phyloP scores from a whole-genome alignment of 345 rosid genomes.

The thale cress (Arabidopsis thaliana) region DNA sequence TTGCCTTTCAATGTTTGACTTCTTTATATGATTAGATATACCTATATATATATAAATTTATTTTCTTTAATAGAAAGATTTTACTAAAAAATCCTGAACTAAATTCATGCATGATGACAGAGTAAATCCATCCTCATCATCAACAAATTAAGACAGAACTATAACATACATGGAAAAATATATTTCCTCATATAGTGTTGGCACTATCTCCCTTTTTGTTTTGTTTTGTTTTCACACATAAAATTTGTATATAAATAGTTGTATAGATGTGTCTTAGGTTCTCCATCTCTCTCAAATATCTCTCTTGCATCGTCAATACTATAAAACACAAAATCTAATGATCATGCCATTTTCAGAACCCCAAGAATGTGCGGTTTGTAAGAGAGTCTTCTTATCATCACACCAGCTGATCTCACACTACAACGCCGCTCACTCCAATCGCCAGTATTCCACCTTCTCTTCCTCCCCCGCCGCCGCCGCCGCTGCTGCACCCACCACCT shows the following conservation, averaged over 20 bases:
- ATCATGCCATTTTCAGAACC: neutral
- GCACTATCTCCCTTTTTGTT: neutral
- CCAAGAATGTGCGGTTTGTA: conserved; percentile 31
- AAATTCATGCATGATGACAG: conserved; percentile 28
- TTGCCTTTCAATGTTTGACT: conserved; percentile 27
- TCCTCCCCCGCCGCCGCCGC: neutral
- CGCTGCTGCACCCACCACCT: neutral
- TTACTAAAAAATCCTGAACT: conserved; percentile 1
- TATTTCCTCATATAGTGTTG: neutral
- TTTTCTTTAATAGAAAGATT: neutral
- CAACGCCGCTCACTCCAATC: conserved; percentile 2
- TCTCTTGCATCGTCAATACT: neutral
- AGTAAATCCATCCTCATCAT: conserved; percentile 4
- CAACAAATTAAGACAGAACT: conserved; percentile 4
- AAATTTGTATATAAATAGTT: conserved; percentile 30
- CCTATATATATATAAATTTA: neutral
- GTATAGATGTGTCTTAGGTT: conserved; percentile 17
- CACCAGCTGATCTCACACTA: conserved; percentile 27
- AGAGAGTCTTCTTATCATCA: neutral
- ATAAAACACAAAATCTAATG: neutral
- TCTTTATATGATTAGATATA: conserved; percentile 23
- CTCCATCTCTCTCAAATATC: neutral
- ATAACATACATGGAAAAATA: conserved; percentile 22
- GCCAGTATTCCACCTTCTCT: conserved; percentile 1
- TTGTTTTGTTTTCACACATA: neutral